Evolutionary conservation across 345 rosid genomes (phyloP).

Genomic region (Luvunga scandens): DNA sequence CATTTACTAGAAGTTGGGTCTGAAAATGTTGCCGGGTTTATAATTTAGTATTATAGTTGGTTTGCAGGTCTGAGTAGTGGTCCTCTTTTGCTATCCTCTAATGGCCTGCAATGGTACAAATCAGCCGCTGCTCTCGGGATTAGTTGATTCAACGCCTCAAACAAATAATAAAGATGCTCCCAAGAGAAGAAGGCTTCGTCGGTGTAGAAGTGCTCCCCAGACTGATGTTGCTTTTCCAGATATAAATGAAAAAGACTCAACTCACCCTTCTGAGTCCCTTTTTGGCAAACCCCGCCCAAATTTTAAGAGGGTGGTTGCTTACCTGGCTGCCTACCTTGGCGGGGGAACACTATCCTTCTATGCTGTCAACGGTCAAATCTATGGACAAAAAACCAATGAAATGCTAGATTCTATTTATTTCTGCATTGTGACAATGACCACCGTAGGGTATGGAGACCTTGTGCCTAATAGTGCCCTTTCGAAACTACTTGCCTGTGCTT

Average conservation of each 20-base stretch:
- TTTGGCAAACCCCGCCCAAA: conserved; percentile 46
- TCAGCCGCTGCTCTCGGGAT: conserved; percentile 48
- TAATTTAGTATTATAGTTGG: not conserved
- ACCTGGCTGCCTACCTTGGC: conserved; percentile 48
- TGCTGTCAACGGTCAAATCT: conserved; percentile 44
- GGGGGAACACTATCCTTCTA: conserved; percentile 63
- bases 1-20: not conserved
- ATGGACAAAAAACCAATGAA: conserved; percentile 62
- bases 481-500: conserved; percentile 69
- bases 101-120: conserved; percentile 54
- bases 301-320: conserved; percentile 35
- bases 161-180: conserved; percentile 20
- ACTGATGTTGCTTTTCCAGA: conserved; percentile 36
- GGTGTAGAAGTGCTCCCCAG: conserved; percentile 69
- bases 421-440: conserved; percentile 87
- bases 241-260: conserved; percentile 10
- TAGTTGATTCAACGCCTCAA: conserved; percentile 23
- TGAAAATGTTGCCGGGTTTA: not conserved
- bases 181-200: conserved; percentile 48
- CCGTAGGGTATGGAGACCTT: conserved; percentile 95
- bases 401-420: conserved; percentile 73
- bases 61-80: conserved; percentile 19
- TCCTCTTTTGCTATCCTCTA: conserved; percentile 11
- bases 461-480: conserved; percentile 54
- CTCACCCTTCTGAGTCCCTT: conserved; percentile 33